Percentiles rank a stretch among this genome's conserved stretches.
Conservation (phyloP, 176 grass and related monocot genomes). For the Tillandsia leiboldiana region DNA sequence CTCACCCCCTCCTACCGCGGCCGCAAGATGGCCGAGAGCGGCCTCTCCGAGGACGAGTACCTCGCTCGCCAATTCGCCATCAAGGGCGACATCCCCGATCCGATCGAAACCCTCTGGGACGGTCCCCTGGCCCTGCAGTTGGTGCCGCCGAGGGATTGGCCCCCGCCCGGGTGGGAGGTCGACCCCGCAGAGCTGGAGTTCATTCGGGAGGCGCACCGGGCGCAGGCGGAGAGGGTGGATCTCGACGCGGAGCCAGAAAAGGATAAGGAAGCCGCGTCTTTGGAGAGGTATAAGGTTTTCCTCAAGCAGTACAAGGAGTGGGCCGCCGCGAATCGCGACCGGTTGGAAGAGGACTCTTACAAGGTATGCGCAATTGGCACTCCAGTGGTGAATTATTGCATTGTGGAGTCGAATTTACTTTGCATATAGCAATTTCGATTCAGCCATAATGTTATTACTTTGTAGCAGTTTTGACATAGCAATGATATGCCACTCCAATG, state of each 20-base stretch:
- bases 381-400: not conserved
- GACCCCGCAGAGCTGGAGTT: constrained; percentile 75
- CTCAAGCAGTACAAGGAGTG: constrained; percentile 94
- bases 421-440: not conserved
- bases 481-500: no score
- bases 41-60: constrained; percentile 56
- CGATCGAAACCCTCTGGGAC: constrained; percentile 65
- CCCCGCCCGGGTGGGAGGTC: constrained; percentile 74
- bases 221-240: constrained; percentile 60
- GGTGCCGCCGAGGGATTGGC: constrained; percentile 87
- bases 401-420: not conserved
- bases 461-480: no score
- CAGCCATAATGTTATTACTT: no score
- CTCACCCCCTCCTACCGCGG: constrained; percentile 69
- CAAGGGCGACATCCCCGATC: constrained; percentile 73
- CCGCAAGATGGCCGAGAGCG: constrained; percentile 62
- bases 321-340: constrained; percentile 66
- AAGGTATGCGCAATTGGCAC: constrained; percentile 32
- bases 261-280: constrained; percentile 35
- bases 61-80: constrained; percentile 44
- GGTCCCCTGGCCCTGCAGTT: constrained; percentile 48
- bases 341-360: constrained; percentile 74
- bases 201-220: constrained; percentile 72
- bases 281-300: constrained; percentile 79
- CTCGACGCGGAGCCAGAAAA: constrained; percentile 36